These are phyloP conservation scores for Cantharellus cinnabarinus DNA, from an alignment of 768 basidiomycete species.

Conservation along the genomic window DNA sequence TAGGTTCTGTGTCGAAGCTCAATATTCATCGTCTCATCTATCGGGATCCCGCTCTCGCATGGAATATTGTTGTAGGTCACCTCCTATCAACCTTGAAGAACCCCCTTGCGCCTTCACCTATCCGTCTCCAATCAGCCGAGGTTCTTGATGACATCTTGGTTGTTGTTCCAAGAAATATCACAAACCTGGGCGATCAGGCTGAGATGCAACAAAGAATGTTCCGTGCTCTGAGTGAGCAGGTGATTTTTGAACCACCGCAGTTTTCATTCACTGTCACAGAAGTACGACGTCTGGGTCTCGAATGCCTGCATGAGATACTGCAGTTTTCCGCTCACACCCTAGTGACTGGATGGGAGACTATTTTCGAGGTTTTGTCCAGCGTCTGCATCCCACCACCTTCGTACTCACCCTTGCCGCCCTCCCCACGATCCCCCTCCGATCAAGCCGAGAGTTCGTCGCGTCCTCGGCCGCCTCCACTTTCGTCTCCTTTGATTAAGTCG, in stretches of 20 bases:
- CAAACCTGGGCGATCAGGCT: conserved; percentile 37
- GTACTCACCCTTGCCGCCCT: conserved; percentile 5
- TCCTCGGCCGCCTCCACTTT: conserved; percentile 19
- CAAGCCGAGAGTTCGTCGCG: not conserved
- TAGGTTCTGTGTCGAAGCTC: conserved; percentile 56
- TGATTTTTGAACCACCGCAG: conserved; percentile 23
- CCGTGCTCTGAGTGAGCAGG: conserved; percentile 65
- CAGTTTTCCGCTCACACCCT: conserved; percentile 84
- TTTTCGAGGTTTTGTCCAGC: conserved; percentile 80
- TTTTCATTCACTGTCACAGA: conserved; percentile 40
- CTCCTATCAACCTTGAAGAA: conserved; percentile 59
- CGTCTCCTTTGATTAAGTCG: conserved; percentile 22
- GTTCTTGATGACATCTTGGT: conserved; percentile 70
- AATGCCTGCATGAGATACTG: conserved; percentile 75
- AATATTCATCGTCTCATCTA: conserved; percentile 81
- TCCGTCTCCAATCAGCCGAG: conserved; percentile 76
- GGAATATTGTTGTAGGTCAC: conserved; percentile 64
- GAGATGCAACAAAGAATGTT: conserved; percentile 66
- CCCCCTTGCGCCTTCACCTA: conserved; percentile 40
- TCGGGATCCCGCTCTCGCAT: conserved; percentile 63
- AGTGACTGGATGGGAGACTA: conserved; percentile 79
- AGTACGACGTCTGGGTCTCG: conserved; percentile 69
- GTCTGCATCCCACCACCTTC: conserved; percentile 43
- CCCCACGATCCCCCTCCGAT: conserved; percentile 23
- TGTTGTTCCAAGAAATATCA: conserved; percentile 51